A percentile compares a stretch with the other conserved stretches of the same genome.
phyloP scores from a whole-genome alignment of 73 alveolate species.

The Effrenium voratum region DNA sequence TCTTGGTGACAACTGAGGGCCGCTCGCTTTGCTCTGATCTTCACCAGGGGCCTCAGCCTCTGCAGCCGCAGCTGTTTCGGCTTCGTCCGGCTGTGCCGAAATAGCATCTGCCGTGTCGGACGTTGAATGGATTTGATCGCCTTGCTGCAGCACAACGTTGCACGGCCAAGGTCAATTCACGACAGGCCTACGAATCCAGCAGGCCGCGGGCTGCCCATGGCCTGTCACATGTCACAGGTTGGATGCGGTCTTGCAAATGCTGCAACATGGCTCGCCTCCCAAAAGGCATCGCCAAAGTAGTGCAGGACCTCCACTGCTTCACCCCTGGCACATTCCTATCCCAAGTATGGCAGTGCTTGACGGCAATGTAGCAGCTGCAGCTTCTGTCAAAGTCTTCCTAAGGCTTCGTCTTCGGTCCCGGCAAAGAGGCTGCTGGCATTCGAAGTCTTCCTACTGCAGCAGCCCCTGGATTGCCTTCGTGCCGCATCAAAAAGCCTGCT shows the following conservation, averaged over 20 bases:
- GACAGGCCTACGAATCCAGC: constrained; percentile 63
- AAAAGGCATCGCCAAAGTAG: constrained; percentile 70
- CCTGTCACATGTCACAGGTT: not conserved
- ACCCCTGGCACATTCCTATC: constrained; percentile 14
- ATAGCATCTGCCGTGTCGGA: too few relatives aligned
- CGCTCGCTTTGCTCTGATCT: too few relatives aligned
- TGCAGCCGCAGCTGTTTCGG: not conserved
- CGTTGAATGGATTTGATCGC: constrained; percentile 42
- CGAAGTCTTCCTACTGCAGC: constrained; percentile 74
- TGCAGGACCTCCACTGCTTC: constrained; percentile 80
- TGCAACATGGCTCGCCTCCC: constrained; percentile 25
- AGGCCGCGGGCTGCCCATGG: constrained; percentile 75
- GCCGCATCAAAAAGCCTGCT: too few relatives aligned
- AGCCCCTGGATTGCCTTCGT: constrained; percentile 39
- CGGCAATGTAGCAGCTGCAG: not conserved
- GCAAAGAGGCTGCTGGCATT: not conserved
- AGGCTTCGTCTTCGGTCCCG: constrained; percentile 37
- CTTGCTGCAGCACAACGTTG: not conserved
- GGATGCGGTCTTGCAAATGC: not conserved
- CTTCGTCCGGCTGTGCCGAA: too few relatives aligned
- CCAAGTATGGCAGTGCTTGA: not conserved
- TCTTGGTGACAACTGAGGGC: too few relatives aligned
- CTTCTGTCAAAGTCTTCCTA: too few relatives aligned
- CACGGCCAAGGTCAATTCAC: not conserved
- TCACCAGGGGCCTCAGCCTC: not conserved